Evolutionary conservation across 805 yeast genomes (phyloP), one percentile per base, ranked within the genome.

Genomic region (Metschnikowia orientalis): DNA sequence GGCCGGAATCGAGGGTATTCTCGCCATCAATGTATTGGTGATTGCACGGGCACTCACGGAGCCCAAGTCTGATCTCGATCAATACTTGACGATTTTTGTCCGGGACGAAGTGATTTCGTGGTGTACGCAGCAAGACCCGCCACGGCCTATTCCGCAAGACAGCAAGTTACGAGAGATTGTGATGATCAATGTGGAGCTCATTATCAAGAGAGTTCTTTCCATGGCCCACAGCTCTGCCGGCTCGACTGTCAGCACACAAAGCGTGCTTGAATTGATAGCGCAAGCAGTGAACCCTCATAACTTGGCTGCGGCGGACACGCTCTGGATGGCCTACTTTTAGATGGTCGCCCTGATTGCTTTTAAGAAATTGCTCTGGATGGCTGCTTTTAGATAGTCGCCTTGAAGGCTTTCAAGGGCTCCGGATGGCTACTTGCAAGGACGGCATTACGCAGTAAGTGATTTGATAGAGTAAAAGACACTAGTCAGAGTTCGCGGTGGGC

Each of bases 261-360:
- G 85, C 41, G 84, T 88, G 20, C 71, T 92, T 45, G 97, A 92
- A 50, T 73, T 90, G 52, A 86, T 92, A 32, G 81, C 95, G 4
- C 88, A 86, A 51, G 97, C 98, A 5, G 97, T 89, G 10, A 90
- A 89, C 53, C 97, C 97, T 21, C 76, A 95, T 48, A 86, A 87
- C 50, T 64, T 92, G 47, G 97, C 97, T 10, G 78, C 86, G 34
- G 81, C 95, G 5, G 98, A 92, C 49, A 79, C 88, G 10, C 70
- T 85, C 44, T 92, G 95, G 88, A 86, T 92, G 95, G 92, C 98
- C 1, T 92, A 87, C 63, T 76, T 88, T 47, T 88, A 65, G 30
- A 17, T n/a, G n/a, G n/a, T n/a, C n/a, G n/a, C n/a, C n/a, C n/a
- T n/a, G n/a, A n/a, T n/a, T 16, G 13, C n/a, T n/a, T n/a, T n/a